Conservation (phyloP, 495 filamentous ascomycete species). For the Aspergillus biplanus region DNA sequence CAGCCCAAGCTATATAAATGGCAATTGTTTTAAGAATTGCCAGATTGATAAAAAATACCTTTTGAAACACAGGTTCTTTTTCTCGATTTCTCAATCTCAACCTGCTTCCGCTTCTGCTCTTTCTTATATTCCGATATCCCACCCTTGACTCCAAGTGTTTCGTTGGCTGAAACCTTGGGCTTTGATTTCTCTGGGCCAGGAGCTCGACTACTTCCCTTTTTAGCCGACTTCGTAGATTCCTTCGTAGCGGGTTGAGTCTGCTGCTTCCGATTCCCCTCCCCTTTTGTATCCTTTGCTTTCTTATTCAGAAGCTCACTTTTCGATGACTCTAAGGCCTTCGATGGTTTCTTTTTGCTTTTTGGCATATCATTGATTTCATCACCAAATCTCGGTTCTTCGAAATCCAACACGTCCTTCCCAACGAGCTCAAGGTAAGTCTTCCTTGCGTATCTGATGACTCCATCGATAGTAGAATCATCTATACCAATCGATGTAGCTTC, state of each 20-base stretch:
- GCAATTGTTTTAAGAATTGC: too few relatives aligned
- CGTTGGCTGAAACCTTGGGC: not conserved
- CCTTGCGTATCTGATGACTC: conserved; percentile 29
- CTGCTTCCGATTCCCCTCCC: not conserved
- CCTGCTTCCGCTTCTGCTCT: conserved; percentile 25
- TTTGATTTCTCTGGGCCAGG: not conserved
- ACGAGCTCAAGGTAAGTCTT: conserved; percentile 26
- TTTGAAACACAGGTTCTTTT: not conserved
- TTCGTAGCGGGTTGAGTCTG: not conserved
- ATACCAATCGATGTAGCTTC: conserved; percentile 23
- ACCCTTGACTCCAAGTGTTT: not conserved
- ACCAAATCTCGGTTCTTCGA: conserved; percentile 26
- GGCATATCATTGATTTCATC: conserved; percentile 28
- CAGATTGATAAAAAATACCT: not conserved
- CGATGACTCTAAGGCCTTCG: not conserved
- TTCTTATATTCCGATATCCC: conserved; percentile 16
- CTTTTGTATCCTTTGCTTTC: not conserved
- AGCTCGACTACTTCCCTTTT: not conserved
- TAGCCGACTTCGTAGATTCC: not conserved
- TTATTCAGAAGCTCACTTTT: not conserved
- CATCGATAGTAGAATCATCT: conserved; percentile 7
- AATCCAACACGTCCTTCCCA: not conserved
- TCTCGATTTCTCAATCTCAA: not conserved
- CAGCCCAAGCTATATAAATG: not conserved
- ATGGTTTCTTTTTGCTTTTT: not conserved